Base-by-base conservation (phyloP, 768 basidiomycete species). In the Suillus discolor region DNA sequence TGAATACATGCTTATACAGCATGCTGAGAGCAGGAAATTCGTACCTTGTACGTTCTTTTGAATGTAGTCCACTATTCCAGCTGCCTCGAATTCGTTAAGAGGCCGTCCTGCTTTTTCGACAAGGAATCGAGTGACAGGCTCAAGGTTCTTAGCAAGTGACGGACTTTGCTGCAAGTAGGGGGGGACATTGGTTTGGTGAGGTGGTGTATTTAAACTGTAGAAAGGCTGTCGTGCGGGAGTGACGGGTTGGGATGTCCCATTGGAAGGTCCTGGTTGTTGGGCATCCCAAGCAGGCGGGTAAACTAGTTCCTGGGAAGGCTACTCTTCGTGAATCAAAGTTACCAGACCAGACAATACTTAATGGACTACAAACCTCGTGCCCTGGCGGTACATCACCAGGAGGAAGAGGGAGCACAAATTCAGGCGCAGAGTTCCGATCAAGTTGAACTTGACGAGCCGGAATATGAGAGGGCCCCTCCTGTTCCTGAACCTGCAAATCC, bases 61-160 rank as follows among this genome's bases (percentile, higher is more conserved):
- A 28, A 90, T 80, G 57, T 88, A 79, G 36, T 85, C 79, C 23
- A 87, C 78, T n/a, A 89, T 74, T 6, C 84, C 85, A 44, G 83
- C 83, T 28, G 82, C 78, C 71, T 89, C 88, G 11, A 84, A 80
- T 5, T 80, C 75, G 62, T 83, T 85, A 20, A 89, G 79, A 28
- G 81, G 78, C 61, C 80, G 77, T 34, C 82, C 84, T 7, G 77
- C 79, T 65, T 82, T 83, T 68, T 83, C 79, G 23, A 77, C 75
- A 62, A 89, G 74, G 70, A 85, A 87, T 23, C 78, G 75, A 47
- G 78, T 79, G 62, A 87, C 83, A 16, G 80, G 79, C 55, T 85
- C 81, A 12, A 87, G 74, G 66, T 87, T 83, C 65, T 78, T 76
- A 23, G 76, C 75, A 11, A 85, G 75, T 11, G 77, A 72, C 6